Base-by-base conservation (phyloP, 371 early-diverging fungal species). In the Blastocladiella emersonii region DNA sequence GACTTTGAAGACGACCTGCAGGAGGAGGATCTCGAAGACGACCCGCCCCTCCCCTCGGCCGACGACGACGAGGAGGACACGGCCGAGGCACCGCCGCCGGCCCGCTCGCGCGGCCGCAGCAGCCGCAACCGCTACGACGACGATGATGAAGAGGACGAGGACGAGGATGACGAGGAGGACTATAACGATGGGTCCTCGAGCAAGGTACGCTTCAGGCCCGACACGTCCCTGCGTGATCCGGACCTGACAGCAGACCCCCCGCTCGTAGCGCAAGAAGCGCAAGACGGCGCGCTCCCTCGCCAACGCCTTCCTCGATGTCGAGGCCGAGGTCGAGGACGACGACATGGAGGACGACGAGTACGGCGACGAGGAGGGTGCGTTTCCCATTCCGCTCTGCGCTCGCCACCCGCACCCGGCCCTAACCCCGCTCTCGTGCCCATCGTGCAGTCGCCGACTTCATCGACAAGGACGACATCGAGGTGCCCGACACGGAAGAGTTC, bases 381-480 rank as follows among this genome's bases (percentile, higher is more conserved):
- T 25, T 7, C n/a, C 39, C 39, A 8, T 39, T 5, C 8, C 1
- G 6, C 27, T 25, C n/a, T 25, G 21, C 48, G 48, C 8, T 25
- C 23, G 1, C 3, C 21, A 19, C 45, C 3, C 23, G 45, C 8
- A 44, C 8, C 17, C 39, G 39, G 39, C 5, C 19, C 5, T 44
- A 12, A 44, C n/a, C n/a, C n/a, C n/a, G n/a, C n/a, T n/a, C n/a
- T n/a, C n/a, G n/a, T n/a, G n/a, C n/a, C n/a, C n/a, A n/a, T n/a
- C n/a, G n/a, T n/a, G 3, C 45, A 19, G 19, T 17, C 12, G 45
- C 5, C 19, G 59, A 78, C 72, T 72, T 85, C 75, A 69, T 88
- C 51, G 86, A 83, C 37, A 87, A 87, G 44, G 86, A 85, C 21
- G 89, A 87, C 15, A 87, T 87, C 27, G 88, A 87, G 35, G 86